phyloP scores from a whole-genome alignment of 2,329 filamentous ascomycete genomes.

The Aspergillus fumigatus region DNA sequence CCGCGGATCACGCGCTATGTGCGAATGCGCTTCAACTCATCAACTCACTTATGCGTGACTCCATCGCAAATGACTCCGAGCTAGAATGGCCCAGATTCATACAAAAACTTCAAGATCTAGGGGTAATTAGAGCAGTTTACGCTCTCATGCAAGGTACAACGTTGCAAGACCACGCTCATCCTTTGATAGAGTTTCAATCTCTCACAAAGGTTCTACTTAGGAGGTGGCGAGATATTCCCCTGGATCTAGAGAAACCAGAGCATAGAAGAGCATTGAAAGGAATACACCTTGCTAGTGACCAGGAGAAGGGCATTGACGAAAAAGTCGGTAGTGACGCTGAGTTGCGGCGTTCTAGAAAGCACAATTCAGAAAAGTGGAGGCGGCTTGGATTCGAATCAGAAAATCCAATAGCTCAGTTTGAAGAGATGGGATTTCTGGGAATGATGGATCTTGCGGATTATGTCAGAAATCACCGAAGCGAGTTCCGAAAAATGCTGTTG shows the following conservation, averaged over 20 bases:
- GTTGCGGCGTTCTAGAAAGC: conserved; percentile 60
- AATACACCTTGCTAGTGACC: conserved; percentile 72
- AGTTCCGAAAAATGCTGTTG: conserved; percentile 83
- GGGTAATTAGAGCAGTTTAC: conserved; percentile 87
- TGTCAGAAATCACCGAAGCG: conserved; percentile 84
- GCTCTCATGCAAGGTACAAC: conserved; percentile 91
- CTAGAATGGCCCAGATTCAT: conserved; percentile 96
- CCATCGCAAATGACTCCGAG: conserved; percentile 69
- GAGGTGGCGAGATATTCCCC: conserved; percentile 80
- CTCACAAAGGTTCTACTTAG: conserved; percentile 81
- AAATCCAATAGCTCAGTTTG: conserved; percentile 80
- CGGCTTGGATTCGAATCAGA: conserved; percentile 88
- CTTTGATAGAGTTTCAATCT: conserved; percentile 87
- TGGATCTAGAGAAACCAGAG: conserved; percentile 82
- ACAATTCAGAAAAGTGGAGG: conserved; percentile 90
- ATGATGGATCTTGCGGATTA: conserved; percentile 98
- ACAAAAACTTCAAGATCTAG: conserved; percentile 86
- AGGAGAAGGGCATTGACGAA: conserved; percentile 29
- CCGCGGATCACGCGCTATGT: conserved; percentile 90
- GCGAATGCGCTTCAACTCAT: conserved; percentile 93
- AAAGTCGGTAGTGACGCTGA: conserved; percentile 34
- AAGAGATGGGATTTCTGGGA: conserved; percentile 78
- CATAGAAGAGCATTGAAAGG: conserved; percentile 83
- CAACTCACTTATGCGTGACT: conserved; percentile 90
- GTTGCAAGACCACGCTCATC: conserved; percentile 83